Conservation (phyloP, 768 basidiomycete genomes). For the Rhodocollybia butyracea region DNA sequence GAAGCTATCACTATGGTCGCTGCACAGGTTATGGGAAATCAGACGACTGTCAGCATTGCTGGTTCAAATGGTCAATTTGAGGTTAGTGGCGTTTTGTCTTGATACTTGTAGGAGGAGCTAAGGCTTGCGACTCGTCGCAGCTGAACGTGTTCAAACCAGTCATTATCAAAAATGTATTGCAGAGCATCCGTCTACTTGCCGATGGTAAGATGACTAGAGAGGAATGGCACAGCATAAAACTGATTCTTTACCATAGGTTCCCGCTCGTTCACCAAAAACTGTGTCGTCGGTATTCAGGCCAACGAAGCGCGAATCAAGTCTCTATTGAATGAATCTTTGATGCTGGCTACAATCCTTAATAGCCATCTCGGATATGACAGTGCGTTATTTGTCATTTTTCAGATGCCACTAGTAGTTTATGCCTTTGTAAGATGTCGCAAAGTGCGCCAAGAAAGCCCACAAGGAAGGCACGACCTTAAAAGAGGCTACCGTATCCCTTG, state of each 20-base stretch:
- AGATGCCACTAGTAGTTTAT: neutral
- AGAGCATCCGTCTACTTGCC: conserved; percentile 89
- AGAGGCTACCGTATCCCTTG: conserved; percentile 87
- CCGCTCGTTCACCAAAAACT: conserved; percentile 95
- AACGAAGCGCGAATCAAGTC: conserved; percentile 92
- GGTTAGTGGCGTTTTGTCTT: conserved; percentile 40
- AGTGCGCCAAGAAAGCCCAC: conserved; percentile 99
- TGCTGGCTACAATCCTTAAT: conserved; percentile 98
- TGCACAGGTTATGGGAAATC: conserved; percentile 98
- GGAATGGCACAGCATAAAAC: too few relatives aligned
- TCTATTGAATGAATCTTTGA: conserved; percentile 91
- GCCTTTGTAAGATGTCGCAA: conserved; percentile 77
- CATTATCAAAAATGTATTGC: conserved; percentile 95
- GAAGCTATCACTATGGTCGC: conserved; percentile 99
- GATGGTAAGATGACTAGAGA: conserved; percentile 58
- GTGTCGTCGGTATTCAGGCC: conserved; percentile 92
- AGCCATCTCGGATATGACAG: conserved; percentile 96
- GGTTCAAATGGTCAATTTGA: conserved; percentile 97
- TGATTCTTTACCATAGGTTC: conserved; percentile 48
- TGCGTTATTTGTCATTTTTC: conserved; percentile 33
- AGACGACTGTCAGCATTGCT: conserved; percentile 88
- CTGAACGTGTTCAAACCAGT: conserved; percentile 99
- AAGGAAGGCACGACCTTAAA: conserved; percentile 96
- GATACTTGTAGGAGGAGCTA: neutral
- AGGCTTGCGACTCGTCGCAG: conserved; percentile 32